Base-by-base conservation (phyloP, 352 stramenopile species). In the Phytophthora pisi region DNA sequence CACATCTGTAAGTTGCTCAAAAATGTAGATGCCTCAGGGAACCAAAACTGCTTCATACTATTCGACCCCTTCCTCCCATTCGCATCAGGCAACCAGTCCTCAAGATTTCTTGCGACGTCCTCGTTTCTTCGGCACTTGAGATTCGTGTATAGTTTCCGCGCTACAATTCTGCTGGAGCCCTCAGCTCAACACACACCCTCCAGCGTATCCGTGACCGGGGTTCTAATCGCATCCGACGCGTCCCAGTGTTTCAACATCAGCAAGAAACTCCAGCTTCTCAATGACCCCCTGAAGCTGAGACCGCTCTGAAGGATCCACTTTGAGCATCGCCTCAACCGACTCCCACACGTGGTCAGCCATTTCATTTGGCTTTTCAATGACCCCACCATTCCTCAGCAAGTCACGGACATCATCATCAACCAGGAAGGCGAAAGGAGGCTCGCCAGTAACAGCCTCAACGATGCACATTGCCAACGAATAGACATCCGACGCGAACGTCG, bases 391-490 rank as follows among this genome's bases (percentile, higher is more conserved):
- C 15, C n/a, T 50, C 3, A 59, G 5, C 28, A n/a, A 40, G 16
- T 38, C 52, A 38, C 36, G 52, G 26, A 59, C n/a, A 7, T 26
- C 11, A 18, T 47, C 34, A 4, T 38, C 51, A 16, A 16, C 20
- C 13, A 59, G 52, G 36, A 45, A 59, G 28, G 20, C 52, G 16
- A 58, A 58, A 1, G 51, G 51, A 15, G 31, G n/a, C 11, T 58
- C 51, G 31, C 51, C 34, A 23, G 20, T 18, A 9, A 47, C 30
- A 58, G 51, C 49, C 26, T 42, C 26, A 15, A 52, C 18, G 7
- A 52, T 52, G 23, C 46, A 31, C 46, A 52, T n/a, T 18, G 23
- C 1, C 3, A 52, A 42, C 10, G 23, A 38, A 23, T 58, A 58
- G 5, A 58, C 31, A 38, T 58, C 51, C 16, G 51, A 47, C 4